Percentiles rank a stretch among this genome's conserved stretches.
phyloP scores from a whole-genome alignment of 225 moss, liverwort and hornwort species.

The Climacium dendroides region DNA sequence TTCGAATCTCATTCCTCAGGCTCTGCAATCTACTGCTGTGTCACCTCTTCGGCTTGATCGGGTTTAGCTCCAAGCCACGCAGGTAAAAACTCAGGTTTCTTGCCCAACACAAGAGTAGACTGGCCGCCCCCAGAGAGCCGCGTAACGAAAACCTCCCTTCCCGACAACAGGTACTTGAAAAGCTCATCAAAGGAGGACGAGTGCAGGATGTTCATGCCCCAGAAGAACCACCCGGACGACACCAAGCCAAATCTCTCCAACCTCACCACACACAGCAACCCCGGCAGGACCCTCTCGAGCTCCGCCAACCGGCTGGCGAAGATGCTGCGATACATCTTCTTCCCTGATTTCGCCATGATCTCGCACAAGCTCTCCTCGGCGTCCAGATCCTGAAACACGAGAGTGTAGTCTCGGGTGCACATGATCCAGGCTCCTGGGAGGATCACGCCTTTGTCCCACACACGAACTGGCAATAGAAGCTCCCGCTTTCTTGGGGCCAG shows the following conservation, averaged over 20 bases:
- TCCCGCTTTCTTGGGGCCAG: slow-evolving; percentile 29
- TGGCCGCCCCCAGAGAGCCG: slow-evolving; percentile 5
- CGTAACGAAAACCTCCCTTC: slow-evolving; percentile 24
- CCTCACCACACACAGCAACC: slow-evolving; percentile 27
- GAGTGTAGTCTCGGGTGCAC: slow-evolving; percentile 25
- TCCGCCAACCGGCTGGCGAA: slow-evolving; percentile 29
- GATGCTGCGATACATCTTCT: slow-evolving; percentile 29
- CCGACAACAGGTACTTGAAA: slow-evolving; percentile 33
- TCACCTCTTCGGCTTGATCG: background rate
- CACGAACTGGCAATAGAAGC: slow-evolving; percentile 15
- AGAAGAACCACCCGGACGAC: slow-evolving; percentile 31
- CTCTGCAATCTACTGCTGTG: background rate
- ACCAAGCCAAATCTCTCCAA: slow-evolving; percentile 36
- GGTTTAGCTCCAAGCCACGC: background rate
- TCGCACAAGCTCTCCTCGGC: slow-evolving; percentile 39
- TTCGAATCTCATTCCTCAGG: background rate
- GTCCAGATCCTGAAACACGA: slow-evolving; percentile 32
- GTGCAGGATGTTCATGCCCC: slow-evolving; percentile 36
- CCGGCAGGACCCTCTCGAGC: slow-evolving; percentile 24
- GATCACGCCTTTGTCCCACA: slow-evolving; percentile 47
- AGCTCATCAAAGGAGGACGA: slow-evolving; percentile 41
- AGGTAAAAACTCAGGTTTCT: background rate
- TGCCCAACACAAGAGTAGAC: slow-evolving; percentile 35
- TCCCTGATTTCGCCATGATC: slow-evolving; percentile 18
- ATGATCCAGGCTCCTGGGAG: slow-evolving; percentile 37